Evolutionary conservation across 495 filamentous ascomycete genomes (phyloP), one percentile per base, ranked within the genome.

Genomic region (Aspergillus bridgeri): DNA sequence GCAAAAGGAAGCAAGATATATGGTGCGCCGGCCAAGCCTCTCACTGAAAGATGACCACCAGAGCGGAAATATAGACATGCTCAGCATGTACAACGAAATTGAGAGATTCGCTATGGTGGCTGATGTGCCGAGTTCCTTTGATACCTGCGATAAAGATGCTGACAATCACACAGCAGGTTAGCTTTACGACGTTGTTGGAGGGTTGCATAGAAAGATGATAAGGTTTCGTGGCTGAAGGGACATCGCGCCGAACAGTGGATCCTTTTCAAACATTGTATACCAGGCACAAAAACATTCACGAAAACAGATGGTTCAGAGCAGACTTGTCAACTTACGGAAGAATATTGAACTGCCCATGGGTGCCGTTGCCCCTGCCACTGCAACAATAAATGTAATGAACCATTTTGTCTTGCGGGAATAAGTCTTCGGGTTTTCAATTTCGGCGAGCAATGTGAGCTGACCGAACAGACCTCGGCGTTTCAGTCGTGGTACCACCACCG

Each of bases 1-100:
- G 22, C 77, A 65, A 67, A 98, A 97, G 0, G 90, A 96, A 43
- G 81, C 74, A 18, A 98, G 65, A 69, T 96, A 97, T 53, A 98
- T 91, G 7, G 86, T 90, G 23, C 93, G 81, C 42, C 93, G 83
- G 20, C 93, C 93, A 3, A 90, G 70, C 4, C 83, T 81, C 70
- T 97, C 93, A 11, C 89, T 92, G 67, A 96, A 95, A 3, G 85
- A 88, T 3, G 89, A 94, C 92, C 92, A 96, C 91, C 91, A 97
- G 5, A 97, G 80, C 2, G 92, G 92, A 59, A 92, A 96, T 23
- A 96, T 90, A 18, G 87, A 83, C 91, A 96, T 94, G 54, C 82
- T 76, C 6, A 96, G 80, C 92, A 96, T 93, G 67, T 95, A 96
- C 51, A 96, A 69, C 2, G 92, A 89, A 9, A 95, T 86, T 5